A percentile compares a stretch with the other conserved stretches of the same genome.
phyloP scores from a whole-genome alignment of 1,139 yeast genomes.

The Candida sojae region DNA sequence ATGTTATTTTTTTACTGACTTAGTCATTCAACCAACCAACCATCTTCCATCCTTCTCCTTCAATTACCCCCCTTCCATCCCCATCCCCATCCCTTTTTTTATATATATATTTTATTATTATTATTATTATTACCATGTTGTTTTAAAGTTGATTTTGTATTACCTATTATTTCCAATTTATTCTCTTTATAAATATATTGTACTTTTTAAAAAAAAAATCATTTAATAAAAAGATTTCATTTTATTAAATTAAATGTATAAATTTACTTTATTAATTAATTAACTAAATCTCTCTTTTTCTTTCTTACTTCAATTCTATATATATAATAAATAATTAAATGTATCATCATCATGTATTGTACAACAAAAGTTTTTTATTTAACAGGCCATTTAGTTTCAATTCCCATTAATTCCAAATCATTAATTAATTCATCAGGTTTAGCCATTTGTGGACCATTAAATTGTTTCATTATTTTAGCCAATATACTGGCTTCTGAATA shows the following conservation, averaged over 20 bases:
- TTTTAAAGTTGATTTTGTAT: neutral
- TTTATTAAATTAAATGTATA: too few relatives aligned
- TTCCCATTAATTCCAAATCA: constrained; percentile 42
- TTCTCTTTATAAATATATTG: too few relatives aligned
- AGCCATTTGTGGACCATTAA: constrained; percentile 42
- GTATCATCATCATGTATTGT: constrained; percentile 2
- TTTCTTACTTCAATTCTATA: too few relatives aligned
- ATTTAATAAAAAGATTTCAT: too few relatives aligned
- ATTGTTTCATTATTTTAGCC: constrained; percentile 49
- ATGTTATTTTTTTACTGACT: too few relatives aligned
- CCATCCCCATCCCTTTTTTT: too few relatives aligned
- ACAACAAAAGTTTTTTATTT: too few relatives aligned
- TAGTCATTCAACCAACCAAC: neutral
- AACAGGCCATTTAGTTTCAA: constrained; percentile 39
- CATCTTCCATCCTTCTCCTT: neutral
- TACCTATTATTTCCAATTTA: neutral
- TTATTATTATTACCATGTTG: neutral
- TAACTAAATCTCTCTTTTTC: too few relatives aligned
- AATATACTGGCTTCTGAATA: constrained; percentile 41
- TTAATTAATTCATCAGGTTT: constrained; percentile 33
- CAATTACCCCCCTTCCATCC: neutral
- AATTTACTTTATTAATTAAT: too few relatives aligned
- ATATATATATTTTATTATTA: neutral
- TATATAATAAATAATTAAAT: too few relatives aligned
- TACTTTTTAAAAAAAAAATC: too few relatives aligned